Evolutionary conservation across 139 green algal genomes (phyloP), one percentile per base, ranked within the genome.

Genomic region (Helicosporidium sp.): DNA sequence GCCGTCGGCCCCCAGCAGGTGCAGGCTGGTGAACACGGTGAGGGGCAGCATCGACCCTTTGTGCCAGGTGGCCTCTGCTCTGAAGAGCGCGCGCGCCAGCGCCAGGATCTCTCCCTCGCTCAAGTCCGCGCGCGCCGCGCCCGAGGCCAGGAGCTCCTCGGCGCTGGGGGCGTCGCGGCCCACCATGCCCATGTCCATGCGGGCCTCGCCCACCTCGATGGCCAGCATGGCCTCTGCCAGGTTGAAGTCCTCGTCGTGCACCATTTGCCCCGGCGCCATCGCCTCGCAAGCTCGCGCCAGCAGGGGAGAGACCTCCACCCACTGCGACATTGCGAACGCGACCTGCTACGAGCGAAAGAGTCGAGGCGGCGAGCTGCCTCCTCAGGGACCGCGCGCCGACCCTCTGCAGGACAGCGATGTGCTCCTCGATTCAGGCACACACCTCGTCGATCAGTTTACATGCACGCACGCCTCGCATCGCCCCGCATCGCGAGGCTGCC

Each of bases 171-270:
- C 43, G 37, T 35, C 24, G 23, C 35, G 18, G 48, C 34, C 33
- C 41, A n/a, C 46, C 26, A 70, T 28, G 10, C 80, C 85, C 3
- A 76, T 63, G 49, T 95, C 85, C 83, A 95, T 93, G 41, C 90
- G 88, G 2, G 60, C 43, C 51, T 92, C 82, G 2, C 80, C 81
- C 1, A 87, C 74, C 50, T 93, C 83, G 5, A 95, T 56, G 22
- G 85, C 85, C 4, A 36, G 81, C 77, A 93, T 94, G 19, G 85
- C 64, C 20, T 92, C 81, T 26, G 81, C 87, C 4, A 95, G 58
- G 41, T 61, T 80, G 70, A 95, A 95, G 13, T 66, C 39, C 18
- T 76, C 59, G 12, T 59, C 69, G 13, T 79, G 64, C 7, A 94
- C 22, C 22, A 94, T 66, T 56, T 93, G 49, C 2, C 81, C 82